Evolutionary conservation across 768 basidiomycete genomes (phyloP).

Genomic region (Macrolepiota fuliginosa): DNA sequence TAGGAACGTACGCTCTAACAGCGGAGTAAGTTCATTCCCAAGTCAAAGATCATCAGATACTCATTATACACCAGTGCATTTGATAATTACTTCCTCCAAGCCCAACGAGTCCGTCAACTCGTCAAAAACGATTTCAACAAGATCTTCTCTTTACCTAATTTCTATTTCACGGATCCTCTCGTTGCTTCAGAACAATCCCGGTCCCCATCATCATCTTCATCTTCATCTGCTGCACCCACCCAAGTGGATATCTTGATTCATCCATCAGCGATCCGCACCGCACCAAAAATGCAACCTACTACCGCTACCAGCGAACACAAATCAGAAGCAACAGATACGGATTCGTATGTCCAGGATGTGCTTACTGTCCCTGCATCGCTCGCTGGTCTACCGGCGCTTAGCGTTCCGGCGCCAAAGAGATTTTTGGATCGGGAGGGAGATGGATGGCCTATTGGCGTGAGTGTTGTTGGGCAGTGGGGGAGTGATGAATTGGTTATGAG

Average conservation of each 20-base stretch:
- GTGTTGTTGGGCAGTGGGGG: constrained; percentile 89
- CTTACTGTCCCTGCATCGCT: constrained; percentile 91
- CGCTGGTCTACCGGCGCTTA: constrained; percentile 83
- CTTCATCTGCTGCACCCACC: background rate
- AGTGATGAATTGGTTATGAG: constrained; percentile 56
- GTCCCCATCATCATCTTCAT: too few relatives aligned
- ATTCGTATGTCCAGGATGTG: constrained; percentile 85
- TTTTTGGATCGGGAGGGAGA: constrained; percentile 37
- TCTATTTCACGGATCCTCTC: constrained; percentile 30
- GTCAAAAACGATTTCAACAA: constrained; percentile 72
- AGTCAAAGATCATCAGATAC: background rate
- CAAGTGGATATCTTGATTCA: constrained; percentile 83
- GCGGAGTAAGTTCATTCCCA: constrained; percentile 66
- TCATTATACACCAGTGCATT: constrained; percentile 63
- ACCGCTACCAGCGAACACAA: background rate
- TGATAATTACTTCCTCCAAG: constrained; percentile 95
- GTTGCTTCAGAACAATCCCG: background rate
- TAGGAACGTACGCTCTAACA: constrained; percentile 89
- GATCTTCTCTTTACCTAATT: constrained; percentile 61
- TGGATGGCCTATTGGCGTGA: constrained; percentile 83
- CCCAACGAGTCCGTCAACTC: constrained; percentile 72
- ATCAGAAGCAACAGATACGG: constrained; percentile 26
- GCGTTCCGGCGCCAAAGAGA: constrained; percentile 48
- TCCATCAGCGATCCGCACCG: constrained; percentile 84
- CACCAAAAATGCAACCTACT: constrained; percentile 50